phyloP scores from a whole-genome alignment of 768 basidiomycete genomes.

The Kondoa subrosea region DNA sequence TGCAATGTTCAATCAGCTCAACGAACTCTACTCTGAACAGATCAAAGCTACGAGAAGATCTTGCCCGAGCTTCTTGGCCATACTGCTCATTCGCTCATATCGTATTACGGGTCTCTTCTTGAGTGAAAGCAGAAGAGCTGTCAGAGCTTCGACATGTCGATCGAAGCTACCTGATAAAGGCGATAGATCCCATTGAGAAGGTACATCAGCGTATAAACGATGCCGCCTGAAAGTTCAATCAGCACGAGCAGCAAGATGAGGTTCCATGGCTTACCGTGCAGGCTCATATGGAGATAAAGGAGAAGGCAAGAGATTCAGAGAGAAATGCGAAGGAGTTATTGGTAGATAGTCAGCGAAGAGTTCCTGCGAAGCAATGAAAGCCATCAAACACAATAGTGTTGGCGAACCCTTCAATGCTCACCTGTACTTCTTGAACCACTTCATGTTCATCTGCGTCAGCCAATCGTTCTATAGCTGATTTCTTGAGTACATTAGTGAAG shows the following conservation, averaged over 20 bases:
- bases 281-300: slow-evolving; percentile 34
- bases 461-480: slow-evolving; percentile 73
- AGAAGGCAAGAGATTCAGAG: slow-evolving; percentile 59
- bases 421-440: slow-evolving; percentile 92
- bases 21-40: background rate
- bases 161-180: slow-evolving; percentile 45
- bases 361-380: slow-evolving; percentile 41
- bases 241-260: background rate
- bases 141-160: slow-evolving; percentile 59
- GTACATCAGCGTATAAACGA: slow-evolving; percentile 52
- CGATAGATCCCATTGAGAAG: slow-evolving; percentile 49
- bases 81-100: slow-evolving; percentile 78
- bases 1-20: slow-evolving; percentile 29
- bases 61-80: slow-evolving; percentile 73
- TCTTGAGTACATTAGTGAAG: slow-evolving; percentile 85
- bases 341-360: slow-evolving; percentile 94
- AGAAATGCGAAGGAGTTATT: slow-evolving; percentile 67
- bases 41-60: slow-evolving; percentile 55
- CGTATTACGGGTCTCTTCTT: slow-evolving; percentile 91
- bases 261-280: slow-evolving; percentile 4
- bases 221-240: background rate
- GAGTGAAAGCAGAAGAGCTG: slow-evolving; percentile 72
- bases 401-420: slow-evolving; percentile 37
- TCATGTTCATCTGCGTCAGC: slow-evolving; percentile 92
- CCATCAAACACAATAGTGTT: background rate